Conservation (phyloP, 2,329 filamentous ascomycete genomes). For the Ciborinia camelliae region DNA sequence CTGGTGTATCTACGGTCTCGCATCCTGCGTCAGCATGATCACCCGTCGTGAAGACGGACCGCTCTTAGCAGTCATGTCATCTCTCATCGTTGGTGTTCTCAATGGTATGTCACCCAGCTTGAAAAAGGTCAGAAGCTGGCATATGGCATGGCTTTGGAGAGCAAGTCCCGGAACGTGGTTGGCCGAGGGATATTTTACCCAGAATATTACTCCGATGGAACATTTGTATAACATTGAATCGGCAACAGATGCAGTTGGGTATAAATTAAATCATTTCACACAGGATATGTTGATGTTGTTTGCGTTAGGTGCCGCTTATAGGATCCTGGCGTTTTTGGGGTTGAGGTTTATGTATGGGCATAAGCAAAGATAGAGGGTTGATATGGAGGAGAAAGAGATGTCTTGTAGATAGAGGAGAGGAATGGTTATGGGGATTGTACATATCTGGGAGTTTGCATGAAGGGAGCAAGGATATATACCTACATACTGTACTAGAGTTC, state of each 20-base stretch:
- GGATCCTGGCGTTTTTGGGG: constrained; percentile 45
- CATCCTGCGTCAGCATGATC: constrained; percentile 51
- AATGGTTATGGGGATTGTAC: neutral
- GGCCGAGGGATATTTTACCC: constrained; percentile 53
- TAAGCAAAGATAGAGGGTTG: constrained; percentile 28
- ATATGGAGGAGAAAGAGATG: too few species aligned
- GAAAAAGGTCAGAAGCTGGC: constrained; percentile 42
- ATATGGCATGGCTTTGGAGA: constrained; percentile 51
- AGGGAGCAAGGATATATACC: neutral
- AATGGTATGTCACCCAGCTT: constrained; percentile 52
- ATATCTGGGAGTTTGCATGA: neutral
- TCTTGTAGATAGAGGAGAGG: neutral
- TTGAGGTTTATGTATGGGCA: constrained; percentile 34
- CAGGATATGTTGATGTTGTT: constrained; percentile 46
- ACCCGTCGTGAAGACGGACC: constrained; percentile 55
- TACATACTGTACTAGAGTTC: neutral
- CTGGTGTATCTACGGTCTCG: constrained; percentile 46
- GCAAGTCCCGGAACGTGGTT: constrained; percentile 53
- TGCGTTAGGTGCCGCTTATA: constrained; percentile 22
- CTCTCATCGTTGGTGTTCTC: constrained; percentile 52
- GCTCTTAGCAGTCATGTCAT: constrained; percentile 52
- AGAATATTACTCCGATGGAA: constrained; percentile 47
- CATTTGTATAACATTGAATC: constrained; percentile 51
- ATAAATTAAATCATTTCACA: constrained; percentile 44
- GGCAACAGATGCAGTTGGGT: constrained; percentile 46